Base-by-base conservation (phyloP, 805 yeast genomes). In the Candida sithepensis region DNA sequence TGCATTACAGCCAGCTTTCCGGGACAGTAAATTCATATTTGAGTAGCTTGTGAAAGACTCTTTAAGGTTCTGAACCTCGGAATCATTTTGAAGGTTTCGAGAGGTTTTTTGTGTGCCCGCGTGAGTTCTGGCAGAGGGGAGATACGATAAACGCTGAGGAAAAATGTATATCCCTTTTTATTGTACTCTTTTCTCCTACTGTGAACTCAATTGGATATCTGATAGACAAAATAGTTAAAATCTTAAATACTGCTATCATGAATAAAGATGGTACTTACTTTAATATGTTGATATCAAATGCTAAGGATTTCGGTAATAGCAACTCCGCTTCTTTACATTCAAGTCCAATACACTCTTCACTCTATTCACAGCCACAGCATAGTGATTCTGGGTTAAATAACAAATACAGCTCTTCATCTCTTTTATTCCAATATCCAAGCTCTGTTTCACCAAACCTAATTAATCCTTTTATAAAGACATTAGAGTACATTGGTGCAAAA, bases 401-500 rank as follows among this genome's bases (percentile, higher is more conserved):
- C 18, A 39, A 13, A 7, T 22, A 22, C 9, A 22, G 7, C n/a
- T 21, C 51, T 47, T 53, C 45, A 30, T 40, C 57, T 16, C 49
- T 51, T 45, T 45, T 55, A 24, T 43, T 56, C n/a, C 59, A 55
- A 36, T 54, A 55, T 47, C 59, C 54, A 38, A 52, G 45, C 32
- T 45, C 47, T 21, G 49, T 46, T n/a, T 50, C 53, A n/a, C 51
- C 57, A 1, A 53, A 46, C 10, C 37, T 58, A n/a, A 50, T 58
- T n/a, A 53, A 54, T 28, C 61, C 63, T 1, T 38, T 59, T 18
- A 9, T 56, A 34, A 58, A 55, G 41, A 58, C 64, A 2, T 41
- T 61, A 16, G 65, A 59, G 48, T 48, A 47, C 16, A 24, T 58
- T 10, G 64, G 65, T 12, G 60, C 57, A 6, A 58, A 57, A 42